These are phyloP conservation scores for Pseudocercospora pini-densiflorae DNA, from an alignment of 2,329 filamentous ascomycete genomes.

Conservation along the genomic window DNA sequence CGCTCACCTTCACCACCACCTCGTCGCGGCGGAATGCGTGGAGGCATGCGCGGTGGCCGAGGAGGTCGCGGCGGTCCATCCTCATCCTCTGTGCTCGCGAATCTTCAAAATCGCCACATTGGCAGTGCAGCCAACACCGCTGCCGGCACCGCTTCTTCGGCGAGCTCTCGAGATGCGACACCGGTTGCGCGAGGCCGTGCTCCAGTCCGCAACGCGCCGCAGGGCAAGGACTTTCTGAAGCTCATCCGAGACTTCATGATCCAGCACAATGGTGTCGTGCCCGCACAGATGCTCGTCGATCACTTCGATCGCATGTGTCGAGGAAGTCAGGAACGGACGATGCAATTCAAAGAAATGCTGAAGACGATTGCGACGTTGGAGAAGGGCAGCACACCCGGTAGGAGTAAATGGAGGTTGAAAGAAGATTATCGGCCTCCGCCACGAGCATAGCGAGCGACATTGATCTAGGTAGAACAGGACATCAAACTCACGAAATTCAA, in stretches of 20 bases:
- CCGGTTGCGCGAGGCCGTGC: constrained; percentile 28
- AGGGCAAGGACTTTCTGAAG: constrained; percentile 51
- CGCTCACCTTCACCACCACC: constrained; percentile 62
- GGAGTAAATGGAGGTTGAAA: constrained; percentile 63
- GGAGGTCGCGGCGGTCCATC: constrained; percentile 46
- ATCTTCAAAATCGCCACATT: constrained; percentile 49
- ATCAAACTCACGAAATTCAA: too few species aligned
- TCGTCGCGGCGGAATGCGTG: constrained; percentile 50
- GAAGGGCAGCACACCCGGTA: constrained; percentile 52
- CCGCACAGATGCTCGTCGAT: constrained; percentile 84
- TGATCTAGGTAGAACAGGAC: background rate
- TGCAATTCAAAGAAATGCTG: constrained; percentile 82
- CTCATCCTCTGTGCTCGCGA: constrained; percentile 49
- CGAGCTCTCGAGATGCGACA: constrained; percentile 31
- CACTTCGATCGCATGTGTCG: constrained; percentile 82
- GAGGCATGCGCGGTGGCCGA: constrained; percentile 28
- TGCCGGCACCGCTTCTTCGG: constrained; percentile 39
- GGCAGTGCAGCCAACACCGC: constrained; percentile 28
- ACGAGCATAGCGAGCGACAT: background rate
- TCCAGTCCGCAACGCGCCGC: constrained; percentile 19
- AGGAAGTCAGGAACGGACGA: constrained; percentile 68
- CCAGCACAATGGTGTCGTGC: constrained; percentile 75
- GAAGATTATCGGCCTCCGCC: constrained; percentile 52
- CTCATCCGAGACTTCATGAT: constrained; percentile 77
- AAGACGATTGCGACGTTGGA: constrained; percentile 76